Percentiles rank a stretch among this genome's conserved stretches.
These are phyloP conservation scores for Zoysia japonica DNA, from an alignment of 176 grass and related monocot genomes.

Conservation along the genomic window DNA sequence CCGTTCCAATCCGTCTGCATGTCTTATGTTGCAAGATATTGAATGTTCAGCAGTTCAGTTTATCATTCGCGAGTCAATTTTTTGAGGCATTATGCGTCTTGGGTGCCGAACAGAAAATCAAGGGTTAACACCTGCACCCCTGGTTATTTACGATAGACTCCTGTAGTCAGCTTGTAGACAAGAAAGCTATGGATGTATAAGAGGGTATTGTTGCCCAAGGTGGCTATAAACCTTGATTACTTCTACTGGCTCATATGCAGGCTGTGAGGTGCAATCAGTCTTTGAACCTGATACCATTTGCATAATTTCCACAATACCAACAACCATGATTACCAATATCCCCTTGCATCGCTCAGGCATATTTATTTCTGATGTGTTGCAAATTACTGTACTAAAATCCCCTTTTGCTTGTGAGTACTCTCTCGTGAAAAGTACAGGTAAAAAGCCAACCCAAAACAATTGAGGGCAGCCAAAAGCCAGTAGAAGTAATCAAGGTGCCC, in stretches of 20 bases:
- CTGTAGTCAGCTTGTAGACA: no score
- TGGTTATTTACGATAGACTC: no score
- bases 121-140: neutral
- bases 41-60: neutral
- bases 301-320: neutral
- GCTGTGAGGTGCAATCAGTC: neutral
- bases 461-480: slow-evolving; percentile 51
- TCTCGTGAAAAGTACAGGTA: slow-evolving; percentile 44
- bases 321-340: neutral
- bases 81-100: neutral
- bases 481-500: slow-evolving; percentile 68
- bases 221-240: no score
- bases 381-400: slow-evolving; percentile 18
- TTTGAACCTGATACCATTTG: neutral
- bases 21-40: neutral
- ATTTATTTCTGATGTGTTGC: neutral
- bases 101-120: neutral
- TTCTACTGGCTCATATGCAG: no score
- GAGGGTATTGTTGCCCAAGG: no score
- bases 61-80: neutral
- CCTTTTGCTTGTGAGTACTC: slow-evolving; percentile 46
- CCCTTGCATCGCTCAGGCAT: neutral
- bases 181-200: no score
- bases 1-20: neutral
- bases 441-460: slow-evolving; percentile 39